phyloP scores from a whole-genome alignment of 345 rosid genomes.

The Acer saccharum region DNA sequence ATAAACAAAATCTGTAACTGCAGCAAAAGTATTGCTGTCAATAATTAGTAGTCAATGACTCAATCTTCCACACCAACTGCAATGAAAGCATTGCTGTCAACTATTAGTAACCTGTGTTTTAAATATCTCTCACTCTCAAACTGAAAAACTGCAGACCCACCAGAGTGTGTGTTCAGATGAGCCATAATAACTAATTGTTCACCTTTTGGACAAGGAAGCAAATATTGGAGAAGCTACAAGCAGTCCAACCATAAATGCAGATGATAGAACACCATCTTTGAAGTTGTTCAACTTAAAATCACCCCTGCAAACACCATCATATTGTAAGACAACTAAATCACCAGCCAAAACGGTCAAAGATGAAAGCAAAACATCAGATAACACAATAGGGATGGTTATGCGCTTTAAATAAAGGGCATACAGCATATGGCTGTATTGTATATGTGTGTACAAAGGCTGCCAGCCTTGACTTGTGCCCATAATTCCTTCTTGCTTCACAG shows the following conservation, averaged over 20 bases:
- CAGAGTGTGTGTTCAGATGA: not conserved
- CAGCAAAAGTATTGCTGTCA: not conserved
- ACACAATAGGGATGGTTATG: not conserved
- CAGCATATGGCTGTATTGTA: not conserved
- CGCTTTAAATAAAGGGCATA: not conserved
- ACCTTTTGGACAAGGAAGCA: conserved; percentile 91
- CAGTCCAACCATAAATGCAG: conserved; percentile 99
- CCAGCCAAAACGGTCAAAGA: conserved; percentile 10
- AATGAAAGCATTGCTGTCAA: not conserved
- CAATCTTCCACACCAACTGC: no score
- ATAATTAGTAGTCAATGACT: not conserved
- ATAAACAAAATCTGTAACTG: not conserved
- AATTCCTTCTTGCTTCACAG: not conserved
- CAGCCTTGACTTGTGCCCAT: not conserved
- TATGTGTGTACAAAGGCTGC: not conserved
- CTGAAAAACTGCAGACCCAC: not conserved
- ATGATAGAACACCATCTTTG: conserved; percentile 91
- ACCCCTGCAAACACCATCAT: conserved; percentile 56
- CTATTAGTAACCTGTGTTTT: not conserved
- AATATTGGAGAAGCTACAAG: conserved; percentile 89
- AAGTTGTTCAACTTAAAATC: conserved; percentile 75
- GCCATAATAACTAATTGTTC: not conserved
- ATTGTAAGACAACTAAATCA: conserved; percentile 6
- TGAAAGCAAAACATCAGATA: not conserved
- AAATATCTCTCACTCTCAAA: not conserved